A percentile compares a stretch with the other conserved stretches of the same genome.
Evolutionary conservation across 2,329 filamentous ascomycete species (phyloP).

Genomic region (Arthrobotrys pseudoclavata): DNA sequence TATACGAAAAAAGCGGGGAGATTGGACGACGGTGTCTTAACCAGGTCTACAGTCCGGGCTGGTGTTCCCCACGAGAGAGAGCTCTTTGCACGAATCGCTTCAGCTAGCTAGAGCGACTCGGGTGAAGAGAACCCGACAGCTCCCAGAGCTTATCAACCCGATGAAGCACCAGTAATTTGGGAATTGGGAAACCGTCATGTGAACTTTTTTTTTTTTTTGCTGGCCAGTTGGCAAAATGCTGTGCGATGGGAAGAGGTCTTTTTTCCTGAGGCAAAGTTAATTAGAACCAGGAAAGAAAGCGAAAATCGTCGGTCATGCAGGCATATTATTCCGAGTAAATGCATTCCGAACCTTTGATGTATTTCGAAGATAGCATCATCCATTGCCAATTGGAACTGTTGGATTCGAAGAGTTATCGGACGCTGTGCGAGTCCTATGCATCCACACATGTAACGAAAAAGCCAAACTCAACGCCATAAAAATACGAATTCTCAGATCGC

Average conservation of each 20-base stretch:
- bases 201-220: constrained; percentile 24
- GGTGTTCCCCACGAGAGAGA: constrained; percentile 14
- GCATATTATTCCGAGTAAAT: constrained; percentile 20
- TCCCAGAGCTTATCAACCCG: constrained; percentile 46
- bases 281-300: neutral
- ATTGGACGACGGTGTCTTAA: constrained; percentile 24
- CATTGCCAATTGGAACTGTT: constrained; percentile 13
- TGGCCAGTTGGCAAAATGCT: constrained; percentile 29
- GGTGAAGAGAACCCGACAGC: constrained; percentile 29
- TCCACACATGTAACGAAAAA: neutral
- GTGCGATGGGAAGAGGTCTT: constrained; percentile 23
- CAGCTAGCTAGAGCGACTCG: constrained; percentile 13
- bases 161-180: constrained; percentile 20
- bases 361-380: constrained; percentile 6
- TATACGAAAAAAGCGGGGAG: constrained; percentile 32
- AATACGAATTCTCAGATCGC: neutral
- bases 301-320: constrained; percentile 18
- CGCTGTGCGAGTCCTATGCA: constrained; percentile 17
- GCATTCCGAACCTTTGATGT: constrained; percentile 6
- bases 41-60: constrained; percentile 22
- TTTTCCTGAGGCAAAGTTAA: constrained; percentile 10
- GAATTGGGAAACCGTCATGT: constrained; percentile 37
- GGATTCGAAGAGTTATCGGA: constrained; percentile 17
- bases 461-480: neutral
- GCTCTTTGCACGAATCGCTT: constrained; percentile 28